Base-by-base conservation (phyloP, 768 basidiomycete genomes). In the Rhizopogon roseolus region DNA sequence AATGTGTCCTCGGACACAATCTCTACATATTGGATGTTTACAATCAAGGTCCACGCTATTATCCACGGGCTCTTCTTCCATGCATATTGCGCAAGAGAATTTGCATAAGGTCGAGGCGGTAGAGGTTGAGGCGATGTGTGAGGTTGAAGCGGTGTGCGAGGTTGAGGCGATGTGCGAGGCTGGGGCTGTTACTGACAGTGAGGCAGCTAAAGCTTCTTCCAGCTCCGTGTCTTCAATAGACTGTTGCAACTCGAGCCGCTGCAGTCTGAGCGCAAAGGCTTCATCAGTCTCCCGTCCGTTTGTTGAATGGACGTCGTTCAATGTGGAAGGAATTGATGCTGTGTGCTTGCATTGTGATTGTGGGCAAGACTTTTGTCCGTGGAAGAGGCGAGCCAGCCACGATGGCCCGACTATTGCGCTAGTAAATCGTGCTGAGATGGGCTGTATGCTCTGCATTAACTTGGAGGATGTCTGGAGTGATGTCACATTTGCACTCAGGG, bases 51-150 rank as follows among this genome's bases (percentile, higher is more conserved):
- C 60, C n/a, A 77, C 73, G 14, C 76, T 70, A 39, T 67, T 59
- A 42, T 80, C 76, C 40, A 73, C 68, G 0, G 75, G 69, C 41
- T 71, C 62, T 1, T 72, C 62, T 14, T 88, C 85, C 55, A 80
- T 62, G 63, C 86, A 88, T 37, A 87, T 71, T 7, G 71, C 69
- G 58, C 86, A 88, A 38, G 73, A 64, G 54, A 84, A 85, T 13
- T 53, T 64, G 39, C 29, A 25, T 40, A 75, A 78, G 29, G 29
- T 32, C 2, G 29, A 29, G 28, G 9, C 29, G 1, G 9, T 10
- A 7, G 29, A 32, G 10, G 29, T 32, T 32, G 29, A 32, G 29
- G 29, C 29, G 10, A 10, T 32, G 9, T 32, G 29, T 7, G 29
- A 29, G 28, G 28, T 29, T 29, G 28, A 10, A 10, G 9, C 29